Conservation (phyloP, 176 grass and related monocot genomes). For the Ananas comosus region DNA sequence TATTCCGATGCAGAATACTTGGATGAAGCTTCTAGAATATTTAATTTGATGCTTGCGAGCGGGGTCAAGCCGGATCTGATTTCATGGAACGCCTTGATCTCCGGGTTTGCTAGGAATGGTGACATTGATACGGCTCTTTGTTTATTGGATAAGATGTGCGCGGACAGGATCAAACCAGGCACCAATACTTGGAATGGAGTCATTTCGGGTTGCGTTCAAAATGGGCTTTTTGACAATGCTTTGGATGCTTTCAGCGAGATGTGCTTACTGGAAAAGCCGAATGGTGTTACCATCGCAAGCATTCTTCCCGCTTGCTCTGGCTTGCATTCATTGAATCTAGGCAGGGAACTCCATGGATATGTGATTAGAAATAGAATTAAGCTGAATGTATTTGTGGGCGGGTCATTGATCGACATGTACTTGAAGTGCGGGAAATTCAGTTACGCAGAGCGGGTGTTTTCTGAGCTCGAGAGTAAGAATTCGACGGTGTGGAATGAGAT, state of each 20-base stretch:
- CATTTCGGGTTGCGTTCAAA: conserved; percentile 59
- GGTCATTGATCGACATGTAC: conserved; percentile 57
- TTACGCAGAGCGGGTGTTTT: conserved; percentile 38
- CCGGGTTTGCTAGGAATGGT: conserved; percentile 49
- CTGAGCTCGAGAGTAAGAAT: conserved; percentile 36
- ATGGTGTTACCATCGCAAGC: conserved; percentile 47
- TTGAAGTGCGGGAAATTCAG: conserved; percentile 36
- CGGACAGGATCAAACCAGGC: conserved; percentile 26
- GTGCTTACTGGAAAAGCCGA: conserved; percentile 37
- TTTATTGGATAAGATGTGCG: conserved; percentile 49
- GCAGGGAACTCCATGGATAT: conserved; percentile 53
- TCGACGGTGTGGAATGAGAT: conserved; percentile 54
- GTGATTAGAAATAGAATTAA: conserved; percentile 31
- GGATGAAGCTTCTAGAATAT: conserved; percentile 34
- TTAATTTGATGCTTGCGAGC: conserved; percentile 38
- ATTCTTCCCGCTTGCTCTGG: conserved; percentile 52
- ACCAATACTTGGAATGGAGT: conserved; percentile 63
- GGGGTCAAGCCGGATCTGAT: conserved; percentile 48
- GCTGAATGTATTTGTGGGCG: conserved; percentile 50
- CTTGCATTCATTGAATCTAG: conserved; percentile 30
- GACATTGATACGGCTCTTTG: conserved; percentile 29
- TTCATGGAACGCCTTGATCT: conserved; percentile 59
- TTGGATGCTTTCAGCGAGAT: conserved; percentile 41
- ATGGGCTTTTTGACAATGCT: conserved; percentile 32
- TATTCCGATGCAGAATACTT: conserved; percentile 36